phyloP scores from a whole-genome alignment of 192 early-diverging fungal genomes.

The Coemansia sp. region DNA sequence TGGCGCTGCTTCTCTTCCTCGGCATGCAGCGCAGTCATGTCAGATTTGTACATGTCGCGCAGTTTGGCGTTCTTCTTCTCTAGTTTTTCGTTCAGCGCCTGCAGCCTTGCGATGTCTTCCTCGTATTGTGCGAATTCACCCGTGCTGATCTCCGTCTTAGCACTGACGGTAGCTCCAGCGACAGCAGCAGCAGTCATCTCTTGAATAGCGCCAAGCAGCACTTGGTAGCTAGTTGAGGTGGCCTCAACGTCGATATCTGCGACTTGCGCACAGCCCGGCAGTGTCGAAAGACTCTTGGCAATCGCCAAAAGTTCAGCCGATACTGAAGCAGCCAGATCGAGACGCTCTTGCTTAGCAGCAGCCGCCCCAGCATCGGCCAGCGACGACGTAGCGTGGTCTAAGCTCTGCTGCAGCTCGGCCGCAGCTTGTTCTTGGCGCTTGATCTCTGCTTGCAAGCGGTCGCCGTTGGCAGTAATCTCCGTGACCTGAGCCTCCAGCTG shows the following conservation, averaged over 20 bases:
- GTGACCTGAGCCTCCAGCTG: slow-evolving; percentile 6
- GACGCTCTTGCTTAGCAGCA: neutral
- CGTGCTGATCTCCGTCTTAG: neutral
- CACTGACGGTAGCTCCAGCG: neutral
- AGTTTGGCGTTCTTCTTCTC: slow-evolving; percentile 47
- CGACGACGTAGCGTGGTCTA: slow-evolving; percentile 6
- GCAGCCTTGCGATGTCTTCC: slow-evolving; percentile 23
- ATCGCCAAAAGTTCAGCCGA: slow-evolving; percentile 6
- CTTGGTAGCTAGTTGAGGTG: neutral
- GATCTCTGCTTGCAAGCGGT: slow-evolving; percentile 15
- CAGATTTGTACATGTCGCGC: slow-evolving; percentile 46
- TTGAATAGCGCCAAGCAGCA: slow-evolving; percentile 6
- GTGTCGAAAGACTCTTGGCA: slow-evolving; percentile 9
- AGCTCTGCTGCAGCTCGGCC: slow-evolving; percentile 16
- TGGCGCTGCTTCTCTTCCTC: slow-evolving; percentile 43
- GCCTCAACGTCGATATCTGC: neutral
- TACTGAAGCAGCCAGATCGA: neutral
- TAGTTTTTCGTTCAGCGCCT: slow-evolving; percentile 37
- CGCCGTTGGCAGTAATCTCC: neutral
- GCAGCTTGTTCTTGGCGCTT: slow-evolving; percentile 9
- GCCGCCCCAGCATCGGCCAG: neutral
- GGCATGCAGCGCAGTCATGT: slow-evolving; percentile 41
- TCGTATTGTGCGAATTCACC: slow-evolving; percentile 12
- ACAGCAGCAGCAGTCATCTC: slow-evolving; percentile 7
- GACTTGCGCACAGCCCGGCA: slow-evolving; percentile 17